Conservation (phyloP, 345 rosid species). For the Dimocarpus longan region DNA sequence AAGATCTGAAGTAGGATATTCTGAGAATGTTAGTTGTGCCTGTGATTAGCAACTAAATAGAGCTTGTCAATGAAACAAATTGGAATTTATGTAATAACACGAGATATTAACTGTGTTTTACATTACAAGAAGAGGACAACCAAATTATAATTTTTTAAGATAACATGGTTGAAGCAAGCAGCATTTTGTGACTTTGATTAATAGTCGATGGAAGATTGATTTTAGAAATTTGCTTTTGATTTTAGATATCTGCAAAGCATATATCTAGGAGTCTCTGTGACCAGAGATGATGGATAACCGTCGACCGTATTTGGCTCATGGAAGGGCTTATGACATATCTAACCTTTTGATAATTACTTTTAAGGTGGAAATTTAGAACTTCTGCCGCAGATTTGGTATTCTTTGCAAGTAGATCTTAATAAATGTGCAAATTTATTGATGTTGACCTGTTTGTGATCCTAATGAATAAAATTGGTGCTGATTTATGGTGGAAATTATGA, state of each 20-base stretch:
- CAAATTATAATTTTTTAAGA: not conserved
- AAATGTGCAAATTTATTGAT: not conserved
- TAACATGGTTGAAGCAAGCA: not conserved
- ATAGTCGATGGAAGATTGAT: not conserved
- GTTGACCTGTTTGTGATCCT: not conserved
- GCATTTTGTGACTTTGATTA: not conserved
- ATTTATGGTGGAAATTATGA: not conserved
- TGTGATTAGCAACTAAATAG: too few relatives aligned
- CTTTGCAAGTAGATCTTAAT: not conserved
- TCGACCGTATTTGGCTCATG: not conserved
- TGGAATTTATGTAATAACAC: not conserved
- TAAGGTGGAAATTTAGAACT: not conserved
- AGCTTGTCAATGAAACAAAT: not conserved
- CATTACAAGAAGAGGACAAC: not conserved
- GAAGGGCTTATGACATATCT: not conserved
- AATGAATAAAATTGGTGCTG: not conserved
- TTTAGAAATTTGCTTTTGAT: not conserved
- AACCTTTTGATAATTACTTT: not conserved
- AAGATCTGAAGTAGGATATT: not conserved
- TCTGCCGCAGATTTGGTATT: not conserved
- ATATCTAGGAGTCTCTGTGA: not conserved
- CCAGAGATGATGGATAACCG: not conserved
- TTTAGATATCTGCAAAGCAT: not conserved
- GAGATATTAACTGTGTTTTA: conserved; percentile 1
- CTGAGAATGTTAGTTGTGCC: not conserved